phyloP scores from a whole-genome alignment of 345 rosid species.

The Lumnitzera littorea region DNA sequence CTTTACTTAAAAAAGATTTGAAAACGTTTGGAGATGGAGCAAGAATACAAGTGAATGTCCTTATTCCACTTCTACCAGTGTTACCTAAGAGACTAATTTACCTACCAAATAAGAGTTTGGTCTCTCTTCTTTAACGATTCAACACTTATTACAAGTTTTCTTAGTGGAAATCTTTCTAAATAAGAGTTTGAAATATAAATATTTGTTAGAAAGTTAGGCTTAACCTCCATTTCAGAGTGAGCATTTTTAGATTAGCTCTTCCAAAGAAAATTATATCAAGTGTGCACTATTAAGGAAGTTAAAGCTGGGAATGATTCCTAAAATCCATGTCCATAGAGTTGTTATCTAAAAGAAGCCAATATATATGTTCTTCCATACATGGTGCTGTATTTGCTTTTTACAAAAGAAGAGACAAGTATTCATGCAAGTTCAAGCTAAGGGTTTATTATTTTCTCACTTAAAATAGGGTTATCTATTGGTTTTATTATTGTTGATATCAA shows the following conservation, averaged over 20 bases:
- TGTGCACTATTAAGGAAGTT: slow-evolving; percentile 4
- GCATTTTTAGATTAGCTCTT: slow-evolving; percentile 26
- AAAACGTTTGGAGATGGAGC: slow-evolving; percentile 14
- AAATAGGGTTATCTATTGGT: not conserved
- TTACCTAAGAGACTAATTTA: slow-evolving; percentile 7
- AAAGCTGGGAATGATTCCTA: slow-evolving; percentile 9
- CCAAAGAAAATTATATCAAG: slow-evolving; percentile 9
- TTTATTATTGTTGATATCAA: not conserved
- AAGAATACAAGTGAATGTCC: slow-evolving; percentile 21
- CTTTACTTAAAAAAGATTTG: slow-evolving; percentile 5
- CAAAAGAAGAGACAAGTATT: slow-evolving; percentile 6
- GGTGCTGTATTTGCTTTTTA: slow-evolving; percentile 27
- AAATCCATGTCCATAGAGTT: slow-evolving; percentile 19
- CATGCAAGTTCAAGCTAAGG: not conserved
- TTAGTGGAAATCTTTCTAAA: slow-evolving; percentile 26
- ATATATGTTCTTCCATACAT: slow-evolving; percentile 44
- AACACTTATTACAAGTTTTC: slow-evolving; percentile 9
- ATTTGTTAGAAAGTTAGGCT: slow-evolving; percentile 36
- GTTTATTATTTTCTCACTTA: too few species aligned
- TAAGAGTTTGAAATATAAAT: slow-evolving; percentile 20
- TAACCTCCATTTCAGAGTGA: slow-evolving; percentile 20
- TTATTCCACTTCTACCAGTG: slow-evolving; percentile 17
- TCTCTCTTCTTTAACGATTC: slow-evolving; percentile 3
- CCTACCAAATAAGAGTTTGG: slow-evolving; percentile 14
- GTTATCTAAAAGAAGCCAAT: slow-evolving; percentile 32